Base-by-base conservation (phyloP, 2,329 filamentous ascomycete species). In the Fonsecaea multimorphosa region DNA sequence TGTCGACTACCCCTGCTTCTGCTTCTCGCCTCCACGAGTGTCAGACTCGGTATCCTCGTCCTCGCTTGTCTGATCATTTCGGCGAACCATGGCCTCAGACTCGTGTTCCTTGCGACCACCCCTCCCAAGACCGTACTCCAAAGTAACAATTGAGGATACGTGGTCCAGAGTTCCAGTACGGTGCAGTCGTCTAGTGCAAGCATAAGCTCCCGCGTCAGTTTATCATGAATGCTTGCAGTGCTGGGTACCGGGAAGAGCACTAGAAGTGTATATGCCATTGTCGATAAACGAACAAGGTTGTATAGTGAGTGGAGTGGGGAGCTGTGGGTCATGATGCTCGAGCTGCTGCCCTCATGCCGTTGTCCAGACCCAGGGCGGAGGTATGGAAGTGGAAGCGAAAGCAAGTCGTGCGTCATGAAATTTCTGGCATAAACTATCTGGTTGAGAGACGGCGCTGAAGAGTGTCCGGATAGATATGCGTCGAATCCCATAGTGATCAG, bases 201-300 rank as follows among this genome's bases (percentile, higher is more conserved):
- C n/a, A 72, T 71, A 6, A 78, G 64, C 44, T 73, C 67, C 3
- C 63, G 61, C 1, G 74, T 72, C 1, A 80, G 70, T 16, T 62
- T 65, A 1, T 64, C 60, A 5, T 79, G 73, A 0, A 77, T 76
- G 0, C 74, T 73, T 24, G 75, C 76, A 34, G 76, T 74, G 4
- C 72, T 72, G 2, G 78, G 77, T 0, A 79, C 70, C 9, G 78
- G 78, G 65, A 78, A 78, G 53, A 79, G 69, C 7, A 79, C 74
- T 6, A 77, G 73, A 31, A 78, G 74, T 52, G 74, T 73, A 65
- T 76, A 79, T 27, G 78, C 72, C 5, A 77, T 67, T 3, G 72
- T 73, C 1, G 76, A 72, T 6, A 79, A 69, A n/a, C 77, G 77
- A 49, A 72, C 75, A 11, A 74, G 64, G 58, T 79, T 76, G 63